A percentile compares a stretch with the other conserved stretches of the same genome.
These are phyloP conservation scores for Candida sithepensis DNA, from an alignment of 805 yeast species.

Conservation along the genomic window DNA sequence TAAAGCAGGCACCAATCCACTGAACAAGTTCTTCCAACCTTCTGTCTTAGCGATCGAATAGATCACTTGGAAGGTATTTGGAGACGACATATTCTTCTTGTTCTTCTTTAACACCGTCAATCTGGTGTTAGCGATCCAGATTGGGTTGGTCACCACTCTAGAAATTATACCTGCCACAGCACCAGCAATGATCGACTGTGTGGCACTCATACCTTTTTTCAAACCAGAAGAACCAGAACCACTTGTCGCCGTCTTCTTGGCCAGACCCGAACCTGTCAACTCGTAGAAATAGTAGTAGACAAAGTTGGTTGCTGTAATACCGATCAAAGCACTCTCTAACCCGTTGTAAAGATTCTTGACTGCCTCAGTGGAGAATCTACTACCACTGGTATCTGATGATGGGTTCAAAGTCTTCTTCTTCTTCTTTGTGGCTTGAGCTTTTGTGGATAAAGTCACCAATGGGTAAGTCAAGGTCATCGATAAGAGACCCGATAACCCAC, in stretches of 20 bases:
- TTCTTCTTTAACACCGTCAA: constrained; percentile 55
- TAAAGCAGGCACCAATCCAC: constrained; percentile 86
- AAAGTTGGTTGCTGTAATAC: constrained; percentile 82
- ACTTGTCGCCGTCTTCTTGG: too few species aligned
- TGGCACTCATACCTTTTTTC: constrained; percentile 45
- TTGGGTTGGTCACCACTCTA: constrained; percentile 77
- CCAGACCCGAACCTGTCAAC: constrained; percentile 37
- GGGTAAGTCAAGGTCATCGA: constrained; percentile 90
- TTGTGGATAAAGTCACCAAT: constrained; percentile 77
- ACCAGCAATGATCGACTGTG: constrained; percentile 72
- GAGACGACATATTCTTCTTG: constrained; percentile 20
- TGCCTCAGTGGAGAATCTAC: constrained; percentile 44
- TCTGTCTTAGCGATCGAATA: constrained; percentile 63
- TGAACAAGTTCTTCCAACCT: constrained; percentile 69
- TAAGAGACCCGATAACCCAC: constrained; percentile 90
- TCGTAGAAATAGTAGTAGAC: constrained; percentile 91
- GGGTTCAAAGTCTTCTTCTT: constrained; percentile 11
- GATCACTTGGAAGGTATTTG: constrained; percentile 52
- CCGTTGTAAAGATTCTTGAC: constrained; percentile 75
- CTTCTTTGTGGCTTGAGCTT: constrained; percentile 70
- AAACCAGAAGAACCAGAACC: not conserved
- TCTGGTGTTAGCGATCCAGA: constrained; percentile 93
- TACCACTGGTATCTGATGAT: constrained; percentile 3
- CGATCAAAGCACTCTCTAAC: constrained; percentile 80
- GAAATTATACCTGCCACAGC: constrained; percentile 87